These are phyloP conservation scores for Wickerhamiella azymoides DNA, from an alignment of 805 yeast genomes.

Conservation along the genomic window DNA sequence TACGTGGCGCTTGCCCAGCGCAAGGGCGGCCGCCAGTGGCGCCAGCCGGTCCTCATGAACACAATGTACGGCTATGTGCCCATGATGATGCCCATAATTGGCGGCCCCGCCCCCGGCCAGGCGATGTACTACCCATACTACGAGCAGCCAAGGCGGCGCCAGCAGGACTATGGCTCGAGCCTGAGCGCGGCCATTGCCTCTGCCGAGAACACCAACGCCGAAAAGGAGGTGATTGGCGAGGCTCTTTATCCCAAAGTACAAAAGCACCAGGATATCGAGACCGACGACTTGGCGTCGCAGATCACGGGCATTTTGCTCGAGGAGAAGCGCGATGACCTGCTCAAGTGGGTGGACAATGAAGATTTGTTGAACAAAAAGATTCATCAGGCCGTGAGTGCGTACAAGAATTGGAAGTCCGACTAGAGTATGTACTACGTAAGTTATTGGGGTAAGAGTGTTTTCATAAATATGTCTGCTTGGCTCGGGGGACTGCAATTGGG, in stretches of 20 bases:
- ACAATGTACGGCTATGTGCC: conserved; percentile 4
- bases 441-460: neutral
- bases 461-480: too few species aligned
- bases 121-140: neutral
- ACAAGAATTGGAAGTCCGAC: conserved; percentile 26
- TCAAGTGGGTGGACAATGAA: conserved; percentile 74
- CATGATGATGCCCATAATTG: conserved; percentile 9
- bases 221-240: conserved; percentile 51
- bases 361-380: conserved; percentile 71
- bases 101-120: neutral
- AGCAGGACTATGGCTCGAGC: conserved; percentile 21
- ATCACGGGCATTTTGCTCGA: conserved; percentile 93
- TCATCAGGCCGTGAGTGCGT: conserved; percentile 82
- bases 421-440: neutral
- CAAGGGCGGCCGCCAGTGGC: conserved; percentile 23
- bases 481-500: too few species aligned
- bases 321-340: conserved; percentile 71
- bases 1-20: conserved; percentile 69
- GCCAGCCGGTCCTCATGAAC: conserved; percentile 1
- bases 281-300: conserved; percentile 77
- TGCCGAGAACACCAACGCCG: conserved; percentile 32
- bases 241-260: conserved; percentile 77
- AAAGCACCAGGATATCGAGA: conserved; percentile 61
- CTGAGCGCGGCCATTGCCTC: conserved; percentile 39
- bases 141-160: conserved; percentile 7